A percentile compares a stretch with the other conserved stretches of the same genome.
Conservation (phyloP, 1,139 yeast genomes). For the Sugiyamaella pinicola region DNA sequence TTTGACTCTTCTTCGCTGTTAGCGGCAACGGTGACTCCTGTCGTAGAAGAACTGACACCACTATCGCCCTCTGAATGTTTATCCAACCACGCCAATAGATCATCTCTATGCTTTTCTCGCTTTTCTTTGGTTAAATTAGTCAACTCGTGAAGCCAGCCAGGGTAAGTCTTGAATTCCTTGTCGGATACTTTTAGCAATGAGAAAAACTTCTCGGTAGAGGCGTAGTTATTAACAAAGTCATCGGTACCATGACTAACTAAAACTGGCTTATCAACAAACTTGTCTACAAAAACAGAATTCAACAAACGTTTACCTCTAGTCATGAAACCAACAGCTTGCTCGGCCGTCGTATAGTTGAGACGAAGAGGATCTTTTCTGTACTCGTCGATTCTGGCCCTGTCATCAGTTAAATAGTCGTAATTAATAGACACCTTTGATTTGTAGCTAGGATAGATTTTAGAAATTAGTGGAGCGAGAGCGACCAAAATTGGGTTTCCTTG, state of each 20-base stretch:
- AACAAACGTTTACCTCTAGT: slow-evolving; percentile 59
- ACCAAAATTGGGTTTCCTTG: slow-evolving; percentile 56
- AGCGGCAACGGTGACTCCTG: too few relatives aligned
- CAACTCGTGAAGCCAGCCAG: slow-evolving; percentile 43
- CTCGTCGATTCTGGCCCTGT: slow-evolving; percentile 41
- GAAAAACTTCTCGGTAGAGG: slow-evolving; percentile 55
- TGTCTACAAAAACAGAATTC: slow-evolving; percentile 47
- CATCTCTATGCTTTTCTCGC: slow-evolving; percentile 43
- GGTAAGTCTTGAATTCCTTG: slow-evolving; percentile 42
- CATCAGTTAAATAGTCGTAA: slow-evolving; percentile 57
- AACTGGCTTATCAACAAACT: slow-evolving; percentile 51
- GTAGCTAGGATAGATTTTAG: slow-evolving; percentile 54
- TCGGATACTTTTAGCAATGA: slow-evolving; percentile 43
- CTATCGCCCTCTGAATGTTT: slow-evolving; percentile 14
- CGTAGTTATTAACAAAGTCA: slow-evolving; percentile 58
- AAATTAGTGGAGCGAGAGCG: slow-evolving; percentile 51
- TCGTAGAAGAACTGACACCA: too few relatives aligned
- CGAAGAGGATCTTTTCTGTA: slow-evolving; percentile 37
- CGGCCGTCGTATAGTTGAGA: slow-evolving; percentile 51
- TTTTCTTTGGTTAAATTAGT: slow-evolving; percentile 49
- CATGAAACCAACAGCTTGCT: slow-evolving; percentile 65
- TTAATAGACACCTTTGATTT: slow-evolving; percentile 61
- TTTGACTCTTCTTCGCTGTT: not conserved
- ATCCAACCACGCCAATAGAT: slow-evolving; percentile 49
- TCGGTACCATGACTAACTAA: slow-evolving; percentile 57